Evolutionary conservation across 2,329 filamentous ascomycete species (phyloP).

Genomic region (Raffaelea arxii): DNA sequence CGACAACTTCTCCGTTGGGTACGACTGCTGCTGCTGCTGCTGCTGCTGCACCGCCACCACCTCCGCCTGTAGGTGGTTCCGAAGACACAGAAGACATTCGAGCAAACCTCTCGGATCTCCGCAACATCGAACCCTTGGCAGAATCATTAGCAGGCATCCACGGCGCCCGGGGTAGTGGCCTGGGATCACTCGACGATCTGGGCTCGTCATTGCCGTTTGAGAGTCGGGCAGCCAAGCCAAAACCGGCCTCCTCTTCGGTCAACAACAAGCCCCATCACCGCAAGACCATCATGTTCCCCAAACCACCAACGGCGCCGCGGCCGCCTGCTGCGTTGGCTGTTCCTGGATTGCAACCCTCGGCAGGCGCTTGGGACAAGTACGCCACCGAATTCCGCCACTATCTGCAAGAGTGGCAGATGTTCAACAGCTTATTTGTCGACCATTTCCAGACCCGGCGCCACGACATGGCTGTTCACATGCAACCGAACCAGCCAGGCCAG

Average conservation of each 20-base stretch:
- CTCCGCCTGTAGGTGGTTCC: constrained; percentile 31
- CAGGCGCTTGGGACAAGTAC: constrained; percentile 39
- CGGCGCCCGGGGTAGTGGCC: constrained; percentile 23
- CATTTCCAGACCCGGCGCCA: constrained; percentile 45
- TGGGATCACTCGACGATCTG: constrained; percentile 46
- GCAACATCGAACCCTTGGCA: constrained; percentile 45
- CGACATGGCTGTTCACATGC: constrained; percentile 27
- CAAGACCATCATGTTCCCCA: constrained; percentile 33
- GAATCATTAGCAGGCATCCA: constrained; percentile 22
- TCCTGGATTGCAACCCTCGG: constrained; percentile 32
- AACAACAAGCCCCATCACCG: background rate
- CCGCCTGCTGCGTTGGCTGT: constrained; percentile 33
- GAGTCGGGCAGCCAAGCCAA: constrained; percentile 29
- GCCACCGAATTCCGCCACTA: constrained; percentile 43
- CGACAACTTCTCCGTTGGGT: constrained; percentile 15
- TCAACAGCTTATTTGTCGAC: constrained; percentile 42
- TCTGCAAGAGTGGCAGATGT: constrained; percentile 39
- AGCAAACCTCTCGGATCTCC: constrained; percentile 44
- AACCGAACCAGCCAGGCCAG: constrained; percentile 19
- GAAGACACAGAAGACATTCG: constrained; percentile 47
- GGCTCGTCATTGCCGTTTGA: constrained; percentile 48
- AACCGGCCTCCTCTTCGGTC: constrained; percentile 15
- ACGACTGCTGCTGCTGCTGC: constrained; percentile 12
- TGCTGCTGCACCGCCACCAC: background rate
- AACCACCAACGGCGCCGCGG: constrained; percentile 38